A percentile compares a stretch with the other conserved stretches of the same genome.
phyloP scores from a whole-genome alignment of 202 grass and related monocot species.

The Panicum hallii region DNA sequence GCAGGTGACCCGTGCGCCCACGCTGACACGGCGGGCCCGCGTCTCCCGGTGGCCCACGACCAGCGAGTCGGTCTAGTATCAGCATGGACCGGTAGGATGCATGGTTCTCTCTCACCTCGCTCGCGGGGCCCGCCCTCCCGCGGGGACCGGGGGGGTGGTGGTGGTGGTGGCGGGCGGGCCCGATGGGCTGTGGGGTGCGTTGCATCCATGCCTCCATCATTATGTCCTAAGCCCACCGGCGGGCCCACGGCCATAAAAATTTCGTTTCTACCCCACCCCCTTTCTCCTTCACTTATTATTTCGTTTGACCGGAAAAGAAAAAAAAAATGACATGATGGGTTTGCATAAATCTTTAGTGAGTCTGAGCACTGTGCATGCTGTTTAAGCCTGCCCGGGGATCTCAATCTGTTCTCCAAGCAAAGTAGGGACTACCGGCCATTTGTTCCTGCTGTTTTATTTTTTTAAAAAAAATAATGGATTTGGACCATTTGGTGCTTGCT shows the following conservation, averaged over 20 bases:
- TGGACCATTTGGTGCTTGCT: background rate
- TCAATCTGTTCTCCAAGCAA: constrained; percentile 6
- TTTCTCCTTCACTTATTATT: background rate
- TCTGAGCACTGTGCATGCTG: background rate
- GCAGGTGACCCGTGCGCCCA: background rate
- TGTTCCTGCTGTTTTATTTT: background rate
- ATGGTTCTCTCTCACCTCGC: too few species aligned
- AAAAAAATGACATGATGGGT: background rate
- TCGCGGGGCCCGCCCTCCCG: background rate
- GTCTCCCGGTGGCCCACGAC: rapidly evolving
- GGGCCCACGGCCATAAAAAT: constrained; percentile 1
- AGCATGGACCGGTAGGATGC: too few species aligned
- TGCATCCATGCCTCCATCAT: constrained; percentile 50
- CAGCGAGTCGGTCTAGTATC: background rate
- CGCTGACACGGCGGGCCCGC: rapidly evolving
- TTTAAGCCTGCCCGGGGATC: background rate
- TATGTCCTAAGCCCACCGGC: constrained; percentile 12
- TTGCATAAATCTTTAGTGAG: background rate
- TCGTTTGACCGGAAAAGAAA: background rate
- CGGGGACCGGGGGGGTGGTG: background rate
- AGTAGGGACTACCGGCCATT: background rate
- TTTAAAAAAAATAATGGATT: background rate
- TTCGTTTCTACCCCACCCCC: background rate
- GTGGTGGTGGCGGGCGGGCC: background rate
- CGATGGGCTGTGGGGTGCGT: background rate